A percentile compares a stretch with the other conserved stretches of the same genome.
Conservation (phyloP, 192 early-diverging fungal species). For the Umbelopsis ramanniana region DNA sequence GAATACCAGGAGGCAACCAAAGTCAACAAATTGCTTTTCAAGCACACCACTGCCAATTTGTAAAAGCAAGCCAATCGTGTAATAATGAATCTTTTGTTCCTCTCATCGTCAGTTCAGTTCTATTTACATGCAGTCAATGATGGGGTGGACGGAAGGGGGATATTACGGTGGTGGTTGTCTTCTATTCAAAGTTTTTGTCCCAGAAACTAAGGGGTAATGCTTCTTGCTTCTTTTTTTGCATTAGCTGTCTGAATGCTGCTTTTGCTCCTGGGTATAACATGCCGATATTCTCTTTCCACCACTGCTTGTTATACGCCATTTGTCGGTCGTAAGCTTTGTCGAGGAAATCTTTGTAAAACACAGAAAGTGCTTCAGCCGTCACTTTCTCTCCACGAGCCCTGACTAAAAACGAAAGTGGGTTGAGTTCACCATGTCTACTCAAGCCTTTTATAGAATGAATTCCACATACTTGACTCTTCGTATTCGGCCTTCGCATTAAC, state of each 20-base stretch:
- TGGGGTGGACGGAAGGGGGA: no score
- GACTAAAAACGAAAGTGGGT: constrained; percentile 34
- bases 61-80: constrained; percentile 6
- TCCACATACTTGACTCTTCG: constrained; percentile 49
- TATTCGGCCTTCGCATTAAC: constrained; percentile 53
- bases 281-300: constrained; percentile 58
- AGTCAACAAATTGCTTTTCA: constrained; percentile 63
- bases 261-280: constrained; percentile 55
- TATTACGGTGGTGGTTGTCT: not conserved
- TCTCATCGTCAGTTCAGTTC: not conserved
- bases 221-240: constrained; percentile 12
- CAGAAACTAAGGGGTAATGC: constrained; percentile 34
- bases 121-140: constrained; percentile 1
- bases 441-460: not conserved
- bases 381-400: constrained; percentile 42
- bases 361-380: constrained; percentile 54
- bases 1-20: constrained; percentile 71
- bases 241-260: constrained; percentile 38
- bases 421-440: not conserved
- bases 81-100: not conserved
- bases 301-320: constrained; percentile 60
- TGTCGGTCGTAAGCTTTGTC: constrained; percentile 60
- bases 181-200: constrained; percentile 47
- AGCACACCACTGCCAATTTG: not conserved
- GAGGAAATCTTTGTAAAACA: constrained; percentile 65